Conservation (phyloP, 129 eudicot genomes). For the Tanacetum coccineum region DNA sequence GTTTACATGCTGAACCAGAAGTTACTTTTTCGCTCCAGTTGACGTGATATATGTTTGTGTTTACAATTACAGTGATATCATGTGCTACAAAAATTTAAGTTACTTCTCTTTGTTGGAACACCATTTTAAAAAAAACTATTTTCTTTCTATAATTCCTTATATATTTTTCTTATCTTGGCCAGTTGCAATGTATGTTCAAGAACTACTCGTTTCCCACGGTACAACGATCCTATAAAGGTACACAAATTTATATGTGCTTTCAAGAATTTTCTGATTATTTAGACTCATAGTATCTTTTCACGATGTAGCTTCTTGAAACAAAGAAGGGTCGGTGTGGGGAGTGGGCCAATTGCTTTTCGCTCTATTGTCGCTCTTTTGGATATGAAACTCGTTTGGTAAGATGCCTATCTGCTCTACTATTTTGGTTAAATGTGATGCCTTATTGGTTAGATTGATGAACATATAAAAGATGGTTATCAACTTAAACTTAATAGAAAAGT, state of each 20-base stretch:
- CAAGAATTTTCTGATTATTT: slow-evolving; percentile 12
- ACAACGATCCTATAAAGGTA: slow-evolving; percentile 87
- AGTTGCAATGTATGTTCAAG: slow-evolving; percentile 73
- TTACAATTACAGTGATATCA: neutral
- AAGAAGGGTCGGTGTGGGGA: slow-evolving; percentile 98
- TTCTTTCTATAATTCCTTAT: neutral
- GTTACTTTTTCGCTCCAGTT: too few species aligned
- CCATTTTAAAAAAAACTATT: neutral
- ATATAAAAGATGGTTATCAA: neutral
- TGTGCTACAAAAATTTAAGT: slow-evolving; percentile 10
- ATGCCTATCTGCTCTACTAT: slow-evolving; percentile 13
- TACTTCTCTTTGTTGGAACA: neutral
- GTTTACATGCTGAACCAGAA: too few species aligned
- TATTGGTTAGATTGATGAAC: slow-evolving; percentile 6
- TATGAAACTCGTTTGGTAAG: slow-evolving; percentile 92
- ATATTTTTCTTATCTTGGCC: slow-evolving; percentile 24
- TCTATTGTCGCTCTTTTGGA: slow-evolving; percentile 92
- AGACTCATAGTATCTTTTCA: slow-evolving; percentile 22
- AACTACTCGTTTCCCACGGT: slow-evolving; percentile 94
- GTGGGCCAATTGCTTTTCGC: slow-evolving; percentile 99
- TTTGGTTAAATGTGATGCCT: slow-evolving; percentile 12
- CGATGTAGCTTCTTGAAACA: slow-evolving; percentile 87
- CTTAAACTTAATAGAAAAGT: slow-evolving; percentile 11
- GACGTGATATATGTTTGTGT: too few species aligned
- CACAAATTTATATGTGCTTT: slow-evolving; percentile 12